These are phyloP conservation scores for Aechmea fasciata DNA, from an alignment of 176 grass and related monocot species.

Conservation along the genomic window DNA sequence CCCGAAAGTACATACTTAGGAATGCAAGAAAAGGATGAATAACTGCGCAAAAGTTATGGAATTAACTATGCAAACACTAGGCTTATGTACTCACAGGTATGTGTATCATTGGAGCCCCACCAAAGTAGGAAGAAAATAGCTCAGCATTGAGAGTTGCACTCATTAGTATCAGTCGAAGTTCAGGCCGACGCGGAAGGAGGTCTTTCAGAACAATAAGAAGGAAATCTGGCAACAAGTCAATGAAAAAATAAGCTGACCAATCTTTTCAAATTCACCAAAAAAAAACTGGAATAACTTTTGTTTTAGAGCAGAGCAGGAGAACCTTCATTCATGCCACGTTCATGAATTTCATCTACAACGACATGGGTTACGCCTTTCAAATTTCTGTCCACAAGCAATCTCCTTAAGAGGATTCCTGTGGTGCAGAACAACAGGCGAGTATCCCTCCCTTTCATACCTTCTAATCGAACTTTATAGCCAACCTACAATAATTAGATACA, in stretches of 20 bases:
- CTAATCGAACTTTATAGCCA: constrained; percentile 93
- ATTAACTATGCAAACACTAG: not conserved
- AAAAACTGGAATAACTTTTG: not conserved
- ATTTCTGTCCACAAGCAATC: constrained; percentile 81
- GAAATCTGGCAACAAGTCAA: constrained; percentile 51
- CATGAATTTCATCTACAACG: constrained; percentile 99
- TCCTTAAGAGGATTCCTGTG: constrained; percentile 82
- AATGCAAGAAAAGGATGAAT: too few species aligned
- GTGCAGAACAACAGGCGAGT: constrained; percentile 94
- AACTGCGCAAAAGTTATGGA: not conserved
- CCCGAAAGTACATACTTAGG: too few species aligned
- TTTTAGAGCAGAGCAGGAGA: constrained; percentile 4
- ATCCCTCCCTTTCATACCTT: constrained; percentile 95
- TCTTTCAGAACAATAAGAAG: constrained; percentile 98
- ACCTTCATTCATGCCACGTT: constrained; percentile 99
- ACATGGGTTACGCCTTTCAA: constrained; percentile 96
- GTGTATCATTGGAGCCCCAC: constrained; percentile 88
- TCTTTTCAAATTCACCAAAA: too few species aligned
- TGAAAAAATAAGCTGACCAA: not conserved
- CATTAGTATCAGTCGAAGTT: constrained; percentile 93
- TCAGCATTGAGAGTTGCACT: constrained; percentile 97
- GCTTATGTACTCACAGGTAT: constrained; percentile 59
- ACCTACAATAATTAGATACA: constrained; percentile 18
- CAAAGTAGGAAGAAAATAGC: constrained; percentile 94
- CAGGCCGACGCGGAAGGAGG: constrained; percentile 70